These are phyloP conservation scores for Marchantia polymorpha DNA, from an alignment of 225 moss, liverwort and hornwort species.

Conservation along the genomic window DNA sequence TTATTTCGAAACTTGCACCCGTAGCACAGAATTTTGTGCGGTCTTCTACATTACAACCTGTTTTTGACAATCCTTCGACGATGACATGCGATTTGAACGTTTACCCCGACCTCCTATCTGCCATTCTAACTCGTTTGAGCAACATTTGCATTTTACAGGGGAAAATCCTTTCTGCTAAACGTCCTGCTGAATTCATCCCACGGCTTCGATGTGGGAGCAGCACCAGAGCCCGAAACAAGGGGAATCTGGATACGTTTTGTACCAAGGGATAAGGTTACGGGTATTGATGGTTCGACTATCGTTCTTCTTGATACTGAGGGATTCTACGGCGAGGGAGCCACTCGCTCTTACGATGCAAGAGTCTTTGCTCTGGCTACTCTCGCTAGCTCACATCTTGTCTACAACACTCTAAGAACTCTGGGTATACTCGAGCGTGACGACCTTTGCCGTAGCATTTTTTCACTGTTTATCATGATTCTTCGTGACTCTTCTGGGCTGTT, in stretches of 20 bases:
- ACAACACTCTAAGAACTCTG: conserved; percentile 87
- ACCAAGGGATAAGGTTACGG: conserved; percentile 59
- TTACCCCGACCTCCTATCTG: not conserved
- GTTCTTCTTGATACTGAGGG: conserved; percentile 93
- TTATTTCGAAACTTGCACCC: too few species aligned
- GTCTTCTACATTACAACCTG: too few species aligned
- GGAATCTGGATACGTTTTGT: conserved; percentile 92
- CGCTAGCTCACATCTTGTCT: conserved; percentile 79
- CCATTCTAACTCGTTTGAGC: not conserved
- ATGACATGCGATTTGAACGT: not conserved
- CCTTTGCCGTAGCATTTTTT: not conserved
- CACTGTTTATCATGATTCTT: not conserved
- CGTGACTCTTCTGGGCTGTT: not conserved
- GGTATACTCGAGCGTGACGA: conserved; percentile 42
- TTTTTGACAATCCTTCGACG: not conserved
- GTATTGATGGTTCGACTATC: conserved; percentile 67
- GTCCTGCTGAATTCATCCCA: conserved; percentile 85
- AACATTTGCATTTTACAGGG: conserved; percentile 36
- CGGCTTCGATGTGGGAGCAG: conserved; percentile 85
- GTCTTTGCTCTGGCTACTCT: conserved; percentile 94
- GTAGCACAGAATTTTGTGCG: too few species aligned
- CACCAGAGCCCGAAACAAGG: conserved; percentile 87
- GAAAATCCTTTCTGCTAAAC: conserved; percentile 90
- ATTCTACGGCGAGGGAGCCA: conserved; percentile 94
- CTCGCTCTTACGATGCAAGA: conserved; percentile 84